Base-by-base conservation (phyloP, 2,329 filamentous ascomycete species). In the Hypoxylon sp. region DNA sequence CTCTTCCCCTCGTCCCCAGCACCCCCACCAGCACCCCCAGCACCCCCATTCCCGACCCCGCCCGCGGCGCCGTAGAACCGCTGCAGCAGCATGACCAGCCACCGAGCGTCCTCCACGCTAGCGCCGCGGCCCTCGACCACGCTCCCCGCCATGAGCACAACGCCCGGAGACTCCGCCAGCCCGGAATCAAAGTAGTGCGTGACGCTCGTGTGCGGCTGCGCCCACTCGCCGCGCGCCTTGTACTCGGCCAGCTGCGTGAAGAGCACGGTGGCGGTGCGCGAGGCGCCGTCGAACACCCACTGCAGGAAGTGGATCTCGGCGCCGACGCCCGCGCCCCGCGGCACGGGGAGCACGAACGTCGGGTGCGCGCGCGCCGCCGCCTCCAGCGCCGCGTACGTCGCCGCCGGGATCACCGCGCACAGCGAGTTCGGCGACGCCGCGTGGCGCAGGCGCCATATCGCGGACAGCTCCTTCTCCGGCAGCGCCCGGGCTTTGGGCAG, bases 241-340 rank as follows among this genome's bases (percentile, higher is more conserved):
- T 91, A 99, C 77, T 97, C 93, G 14, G 93, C 95, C 30, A 99
- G 85, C 75, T 96, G 92, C 0, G 96, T 99, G 81, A 99, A 98
- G 32, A 99, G 88, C 4, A 98, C 90, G 0, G 91, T 93, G 63
- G 86, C 87, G 2, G 89, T 90, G 64, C 85, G 80, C 16, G 84
- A 85, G 60, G 81, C 81, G 20, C 79, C 80, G 64, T 97, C 94
- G 79, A 97, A 97, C 0, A 91, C 92, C 93, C 96, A 99, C 80
- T 99, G 95, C 67, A 99, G 80, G 78, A 97, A 97, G 80, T 99
- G 96, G 46, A 99, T 93, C 79, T 98, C 96, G 48, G 93, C 93
- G 53, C 92, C 93, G 70, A 83, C 83, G 22, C 78, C 81, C 48
- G 81, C 80, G 78, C 62, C 63, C 16, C 86, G 92, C 70, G 92